Base-by-base conservation (phyloP, 768 basidiomycete species). In the Tylopilus balloui region DNA sequence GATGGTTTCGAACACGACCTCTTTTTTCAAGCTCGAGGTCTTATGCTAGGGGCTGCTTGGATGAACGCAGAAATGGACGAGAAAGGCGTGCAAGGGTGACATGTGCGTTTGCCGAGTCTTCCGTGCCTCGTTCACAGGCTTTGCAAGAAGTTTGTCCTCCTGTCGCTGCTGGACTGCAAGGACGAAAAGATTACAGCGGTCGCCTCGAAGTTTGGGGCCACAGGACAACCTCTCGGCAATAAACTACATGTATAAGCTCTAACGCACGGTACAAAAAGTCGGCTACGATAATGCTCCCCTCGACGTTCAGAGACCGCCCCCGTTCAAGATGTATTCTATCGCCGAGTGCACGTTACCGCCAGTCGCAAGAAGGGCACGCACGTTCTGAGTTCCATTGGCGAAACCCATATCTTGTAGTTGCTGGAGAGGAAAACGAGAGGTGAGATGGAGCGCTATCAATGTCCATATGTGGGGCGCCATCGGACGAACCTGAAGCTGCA, bases 391-490 rank as follows among this genome's bases (percentile, higher is more conserved):
- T 8, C 92, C 92, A 48, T 95, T 92, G 44, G 77, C 80, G 68
- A 98, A 91, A 2, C 92, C 94, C 95, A 98, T 97, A 51, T 88
- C 89, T 64, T 91, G 86, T 61, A 98, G 67, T 84, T 94, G 92
- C 88, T 92, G 56, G 1, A 17, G 43, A n/a, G n/a, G n/a, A 34
- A 36, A 14, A 13, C 9, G 1, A 17, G n/a, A 1, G 10, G 35
- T 52, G 32, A 42, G 51, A 51, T 1, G 36, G 4, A 9, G 6
- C 29, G n/a, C n/a, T n/a, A n/a, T n/a, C 1, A 6, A 36, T 14
- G 10, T 3, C 5, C 34, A 36, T 1, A 32, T 3, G 12, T 1
- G 36, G n/a, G 29, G 13, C 7, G 2, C n/a, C 3, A 15, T n/a
- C 13, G 6, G 17, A 55, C 62, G 13, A 0, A 85, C 88, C 78